Conservation (phyloP, 2,329 filamentous ascomycete genomes). For the Epicoccum sorghinum region DNA sequence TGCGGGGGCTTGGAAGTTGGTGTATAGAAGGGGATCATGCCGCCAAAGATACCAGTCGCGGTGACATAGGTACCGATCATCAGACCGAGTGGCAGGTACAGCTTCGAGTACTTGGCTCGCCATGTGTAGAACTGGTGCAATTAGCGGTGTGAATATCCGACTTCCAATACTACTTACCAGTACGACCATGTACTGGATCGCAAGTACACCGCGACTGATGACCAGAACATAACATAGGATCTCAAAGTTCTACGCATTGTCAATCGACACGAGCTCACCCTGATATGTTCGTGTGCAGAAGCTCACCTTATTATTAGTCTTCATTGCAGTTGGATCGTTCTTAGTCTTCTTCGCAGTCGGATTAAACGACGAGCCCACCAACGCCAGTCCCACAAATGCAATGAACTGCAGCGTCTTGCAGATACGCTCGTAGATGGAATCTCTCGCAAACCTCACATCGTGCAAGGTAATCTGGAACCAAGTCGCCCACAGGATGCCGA, state of each 20-base stretch:
- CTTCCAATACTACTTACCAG: constrained; percentile 20
- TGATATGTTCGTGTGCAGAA: too few species aligned
- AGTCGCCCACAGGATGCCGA: constrained; percentile 46
- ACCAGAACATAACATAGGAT: constrained; percentile 46
- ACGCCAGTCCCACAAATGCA: constrained; percentile 45
- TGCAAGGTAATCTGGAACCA: constrained; percentile 50
- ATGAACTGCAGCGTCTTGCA: constrained; percentile 48
- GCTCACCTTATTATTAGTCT: constrained; percentile 38
- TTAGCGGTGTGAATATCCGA: constrained; percentile 1
- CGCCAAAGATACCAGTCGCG: constrained; percentile 37
- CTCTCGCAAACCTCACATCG: constrained; percentile 49
- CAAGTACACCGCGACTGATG: constrained; percentile 40
- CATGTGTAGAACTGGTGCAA: constrained; percentile 35
- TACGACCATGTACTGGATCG: constrained; percentile 43
- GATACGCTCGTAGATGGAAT: constrained; percentile 45
- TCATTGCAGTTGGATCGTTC: constrained; percentile 27
- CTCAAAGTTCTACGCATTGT: constrained; percentile 37
- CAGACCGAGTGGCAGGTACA: constrained; percentile 42
- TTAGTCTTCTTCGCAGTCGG: constrained; percentile 26
- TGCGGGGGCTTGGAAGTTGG: constrained; percentile 17
- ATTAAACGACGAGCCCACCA: constrained; percentile 46
- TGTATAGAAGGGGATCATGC: constrained; percentile 44
- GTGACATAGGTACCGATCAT: constrained; percentile 39
- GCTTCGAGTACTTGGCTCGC: constrained; percentile 37
- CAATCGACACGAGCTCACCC: constrained; percentile 1